phyloP scores from a whole-genome alignment of 805 yeast genomes.

The Myxozyma geophila region DNA sequence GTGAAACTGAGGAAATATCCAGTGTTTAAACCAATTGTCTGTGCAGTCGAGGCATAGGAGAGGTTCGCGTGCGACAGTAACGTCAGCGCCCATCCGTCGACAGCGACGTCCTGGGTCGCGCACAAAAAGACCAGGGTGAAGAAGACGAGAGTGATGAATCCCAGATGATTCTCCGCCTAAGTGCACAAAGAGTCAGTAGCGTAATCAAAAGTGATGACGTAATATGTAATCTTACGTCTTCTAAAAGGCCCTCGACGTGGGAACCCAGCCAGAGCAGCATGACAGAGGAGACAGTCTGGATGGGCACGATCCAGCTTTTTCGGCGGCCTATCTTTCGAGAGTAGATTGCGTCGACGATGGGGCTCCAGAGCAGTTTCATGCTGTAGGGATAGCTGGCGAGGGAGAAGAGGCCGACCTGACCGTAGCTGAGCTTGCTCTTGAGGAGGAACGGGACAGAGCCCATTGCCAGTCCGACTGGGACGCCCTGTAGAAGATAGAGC shows the following conservation, averaged over 20 bases:
- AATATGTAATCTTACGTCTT: conserved; percentile 41
- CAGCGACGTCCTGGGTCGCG: conserved; percentile 98
- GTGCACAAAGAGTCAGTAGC: not conserved
- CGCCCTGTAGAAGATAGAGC: conserved; percentile 87
- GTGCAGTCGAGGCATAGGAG: conserved; percentile 95
- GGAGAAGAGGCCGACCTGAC: conserved; percentile 89
- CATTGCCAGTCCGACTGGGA: conserved; percentile 94
- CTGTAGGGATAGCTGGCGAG: conserved; percentile 95
- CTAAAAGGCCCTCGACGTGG: conserved; percentile 56
- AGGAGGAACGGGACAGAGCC: conserved; percentile 91
- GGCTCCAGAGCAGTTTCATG: conserved; percentile 91
- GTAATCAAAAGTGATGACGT: not conserved
- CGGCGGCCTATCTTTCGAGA: conserved; percentile 73
- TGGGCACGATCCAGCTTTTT: conserved; percentile 92
- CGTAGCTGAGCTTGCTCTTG: conserved; percentile 78
- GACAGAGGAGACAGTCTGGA: conserved; percentile 63
- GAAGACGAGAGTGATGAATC: conserved; percentile 68
- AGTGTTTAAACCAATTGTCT: conserved; percentile 89
- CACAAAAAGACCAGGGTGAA: conserved; percentile 81
- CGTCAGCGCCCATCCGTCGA: conserved; percentile 98
- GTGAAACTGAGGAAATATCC: conserved; percentile 94
- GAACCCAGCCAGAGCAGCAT: conserved; percentile 69
- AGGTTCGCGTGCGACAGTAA: conserved; percentile 75
- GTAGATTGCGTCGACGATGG: conserved; percentile 89
- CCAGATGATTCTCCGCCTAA: conserved; percentile 50